phyloP scores from a whole-genome alignment of 495 filamentous ascomycete genomes.

The Talaromyces trachyspermus region DNA sequence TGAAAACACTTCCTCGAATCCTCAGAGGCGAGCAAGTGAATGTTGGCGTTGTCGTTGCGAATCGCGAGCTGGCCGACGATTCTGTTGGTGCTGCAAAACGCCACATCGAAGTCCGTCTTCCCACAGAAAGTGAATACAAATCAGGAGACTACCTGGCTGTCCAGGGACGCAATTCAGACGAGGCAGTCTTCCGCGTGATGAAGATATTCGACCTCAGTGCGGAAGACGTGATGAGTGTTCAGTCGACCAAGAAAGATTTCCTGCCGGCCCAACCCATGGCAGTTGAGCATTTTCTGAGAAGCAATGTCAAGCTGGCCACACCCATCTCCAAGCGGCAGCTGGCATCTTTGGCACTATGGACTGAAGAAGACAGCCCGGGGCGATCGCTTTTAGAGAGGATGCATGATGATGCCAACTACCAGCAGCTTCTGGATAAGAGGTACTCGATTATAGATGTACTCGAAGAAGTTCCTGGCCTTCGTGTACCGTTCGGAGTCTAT shows the following conservation, averaged over 20 bases:
- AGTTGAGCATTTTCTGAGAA: slow-evolving; percentile 52
- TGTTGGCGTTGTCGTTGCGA: slow-evolving; percentile 49
- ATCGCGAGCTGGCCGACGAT: slow-evolving; percentile 44
- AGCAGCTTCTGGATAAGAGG: background rate
- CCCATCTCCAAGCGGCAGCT: too few species aligned
- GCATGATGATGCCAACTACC: background rate
- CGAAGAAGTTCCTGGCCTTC: background rate
- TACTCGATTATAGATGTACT: background rate
- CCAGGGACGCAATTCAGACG: slow-evolving; percentile 57
- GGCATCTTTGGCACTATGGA: too few species aligned
- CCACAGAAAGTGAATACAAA: slow-evolving; percentile 57
- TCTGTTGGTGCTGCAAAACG: slow-evolving; percentile 55
- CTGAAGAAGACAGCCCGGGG: background rate
- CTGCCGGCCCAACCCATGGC: too few species aligned
- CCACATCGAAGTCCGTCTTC: slow-evolving; percentile 59
- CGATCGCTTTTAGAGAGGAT: background rate
- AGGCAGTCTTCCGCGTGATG: slow-evolving; percentile 48
- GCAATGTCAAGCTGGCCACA: slow-evolving; percentile 65
- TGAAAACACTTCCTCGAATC: background rate
- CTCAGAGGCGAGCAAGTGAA: background rate
- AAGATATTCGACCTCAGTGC: slow-evolving; percentile 49
- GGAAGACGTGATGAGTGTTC: slow-evolving; percentile 41
- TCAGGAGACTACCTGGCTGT: slow-evolving; percentile 70
- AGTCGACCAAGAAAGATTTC: slow-evolving; percentile 40
- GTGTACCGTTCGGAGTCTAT: background rate